Conservation (phyloP, 352 stramenopile genomes). For the Pythium scleroteichum region DNA sequence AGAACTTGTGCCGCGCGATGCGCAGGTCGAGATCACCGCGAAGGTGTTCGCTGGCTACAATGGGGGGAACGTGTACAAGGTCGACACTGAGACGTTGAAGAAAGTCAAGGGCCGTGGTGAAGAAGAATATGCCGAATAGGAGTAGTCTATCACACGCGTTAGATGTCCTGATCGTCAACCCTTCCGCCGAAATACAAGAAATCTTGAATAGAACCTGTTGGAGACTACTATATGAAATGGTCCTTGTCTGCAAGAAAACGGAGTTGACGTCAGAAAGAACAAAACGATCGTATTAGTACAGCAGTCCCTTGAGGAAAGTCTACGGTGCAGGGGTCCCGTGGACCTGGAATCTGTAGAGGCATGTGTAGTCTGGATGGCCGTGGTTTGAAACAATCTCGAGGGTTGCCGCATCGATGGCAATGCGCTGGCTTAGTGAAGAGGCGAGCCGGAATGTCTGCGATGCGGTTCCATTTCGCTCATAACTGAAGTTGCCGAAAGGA, state of each 20-base stretch:
- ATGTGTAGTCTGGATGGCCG: slow-evolving; percentile 85
- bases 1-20: slow-evolving; percentile 97
- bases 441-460: slow-evolving; percentile 73
- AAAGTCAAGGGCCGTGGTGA: slow-evolving; percentile 90
- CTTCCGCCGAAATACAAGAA: too few species aligned
- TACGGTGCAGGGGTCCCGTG: slow-evolving; percentile 42
- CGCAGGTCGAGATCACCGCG: slow-evolving; percentile 98
- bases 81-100: slow-evolving; percentile 93
- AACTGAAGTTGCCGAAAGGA: slow-evolving; percentile 78
- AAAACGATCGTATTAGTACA: slow-evolving; percentile 14
- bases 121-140: slow-evolving; percentile 50
- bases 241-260: too few species aligned
- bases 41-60: slow-evolving; percentile 95
- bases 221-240: too few species aligned
- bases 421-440: slow-evolving; percentile 40
- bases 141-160: neutral
- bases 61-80: slow-evolving; percentile 91
- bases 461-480: slow-evolving; percentile 43
- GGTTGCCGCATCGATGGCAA: slow-evolving; percentile 64
- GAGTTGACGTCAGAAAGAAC: too few species aligned
- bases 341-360: slow-evolving; percentile 88
- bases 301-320: neutral
- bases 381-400: slow-evolving; percentile 84
- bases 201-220: too few species aligned
- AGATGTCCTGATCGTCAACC: too few species aligned